Evolutionary conservation across 1,139 yeast genomes (phyloP).

Genomic region (Eremothecium cymbalariae): DNA sequence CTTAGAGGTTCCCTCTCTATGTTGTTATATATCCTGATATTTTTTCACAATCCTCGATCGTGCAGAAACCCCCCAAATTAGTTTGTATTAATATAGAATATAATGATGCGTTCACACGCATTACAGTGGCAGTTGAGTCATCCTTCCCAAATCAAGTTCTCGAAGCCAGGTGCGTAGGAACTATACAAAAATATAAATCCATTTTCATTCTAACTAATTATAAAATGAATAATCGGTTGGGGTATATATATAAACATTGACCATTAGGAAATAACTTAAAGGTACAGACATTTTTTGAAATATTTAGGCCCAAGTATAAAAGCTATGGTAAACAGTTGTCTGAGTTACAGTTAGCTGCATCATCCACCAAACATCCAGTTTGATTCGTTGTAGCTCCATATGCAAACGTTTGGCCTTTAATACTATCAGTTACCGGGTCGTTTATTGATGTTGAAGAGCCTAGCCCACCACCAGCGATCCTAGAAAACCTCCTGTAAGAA

Average conservation of each 20-base stretch:
- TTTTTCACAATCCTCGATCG: too few species aligned
- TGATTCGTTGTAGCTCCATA: slow-evolving; percentile 32
- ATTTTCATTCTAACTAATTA: slow-evolving; percentile 2
- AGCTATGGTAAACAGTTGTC: slow-evolving; percentile 32
- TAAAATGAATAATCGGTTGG: background rate
- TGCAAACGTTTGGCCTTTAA: slow-evolving; percentile 9
- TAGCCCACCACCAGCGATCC: slow-evolving; percentile 33
- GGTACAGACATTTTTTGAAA: background rate
- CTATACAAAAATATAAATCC: slow-evolving; percentile 1
- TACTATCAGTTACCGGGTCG: slow-evolving; percentile 11
- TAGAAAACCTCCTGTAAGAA: slow-evolving; percentile 32
- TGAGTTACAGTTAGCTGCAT: slow-evolving; percentile 40
- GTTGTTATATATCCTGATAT: too few species aligned
- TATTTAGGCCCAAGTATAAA: background rate
- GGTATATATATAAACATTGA: background rate
- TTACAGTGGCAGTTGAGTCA: too few species aligned
- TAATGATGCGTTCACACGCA: too few species aligned
- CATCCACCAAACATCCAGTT: slow-evolving; percentile 38
- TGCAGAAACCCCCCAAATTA: too few species aligned
- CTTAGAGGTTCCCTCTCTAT: too few species aligned
- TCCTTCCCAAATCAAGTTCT: too few species aligned
- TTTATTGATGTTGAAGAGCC: slow-evolving; percentile 11
- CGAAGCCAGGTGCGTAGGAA: too few species aligned
- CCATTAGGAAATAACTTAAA: background rate
- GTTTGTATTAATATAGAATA: too few species aligned